Base-by-base conservation (phyloP, 2,329 filamentous ascomycete genomes). In the Cryphonectria japonica region DNA sequence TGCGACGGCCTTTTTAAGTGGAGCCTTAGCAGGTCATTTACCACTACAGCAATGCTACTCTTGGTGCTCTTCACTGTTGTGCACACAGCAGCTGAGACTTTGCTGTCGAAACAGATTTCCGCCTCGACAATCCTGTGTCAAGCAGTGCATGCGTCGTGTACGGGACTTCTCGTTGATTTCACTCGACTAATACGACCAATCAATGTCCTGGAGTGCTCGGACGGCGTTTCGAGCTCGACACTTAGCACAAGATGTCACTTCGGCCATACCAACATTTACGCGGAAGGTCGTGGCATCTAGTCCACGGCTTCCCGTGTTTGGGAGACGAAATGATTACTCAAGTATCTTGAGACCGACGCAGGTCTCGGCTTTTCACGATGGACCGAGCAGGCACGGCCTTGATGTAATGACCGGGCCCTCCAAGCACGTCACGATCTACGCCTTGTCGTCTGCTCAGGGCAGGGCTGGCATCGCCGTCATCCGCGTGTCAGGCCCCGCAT, bases 381-480 rank as follows among this genome's bases (percentile, higher is more conserved):
- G 39, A 34, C 52, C 29, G 6, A n/a, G 39, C 57, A 67, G 13
- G 22, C 13, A 32, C 22, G 37, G 46, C 9, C 52, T 72, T 32
- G 66, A 66, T 65, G n/a, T 69, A 39, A 65, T 72, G 59, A 57
- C 66, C 13, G 69, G 69, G 3, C 41, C 66, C 7, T 69, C 68
- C 60, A 69, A 74, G 34, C 77, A 83, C 76, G 85, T 88, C 70
- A 98, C 95, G 1, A 97, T 99, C 68, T 98, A 97, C 80, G 96
- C 96, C 0, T 83, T 98, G 0, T 98, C 95, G 0, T 97, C 95
- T 0, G 94, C 93, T 0, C 85, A 92, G 14, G 96, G 95, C 1
- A 90, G 90, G 78, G 94, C 94, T 60, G 96, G 94, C 1, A 97
- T 99, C 78, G 95, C 95, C 1, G 91, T 98, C 50, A 90, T 98